Percentiles rank a stretch among this genome's conserved stretches.
Evolutionary conservation across 192 early-diverging fungal species (phyloP).

Genomic region (Umbelopsis isabellina): DNA sequence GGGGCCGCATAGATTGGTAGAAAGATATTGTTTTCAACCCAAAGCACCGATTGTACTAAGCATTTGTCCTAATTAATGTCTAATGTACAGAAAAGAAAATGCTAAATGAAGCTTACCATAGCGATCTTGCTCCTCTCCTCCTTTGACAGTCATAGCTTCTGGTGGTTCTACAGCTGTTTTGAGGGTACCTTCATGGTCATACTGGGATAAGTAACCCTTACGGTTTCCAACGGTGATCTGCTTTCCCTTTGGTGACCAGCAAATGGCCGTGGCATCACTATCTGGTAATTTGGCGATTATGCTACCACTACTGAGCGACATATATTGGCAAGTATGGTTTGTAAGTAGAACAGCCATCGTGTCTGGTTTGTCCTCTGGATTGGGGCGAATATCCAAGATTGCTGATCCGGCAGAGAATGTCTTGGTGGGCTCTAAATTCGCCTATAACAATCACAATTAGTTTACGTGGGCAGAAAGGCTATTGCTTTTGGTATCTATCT

Average conservation of each 20-base stretch:
- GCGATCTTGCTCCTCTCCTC: slow-evolving; percentile 23
- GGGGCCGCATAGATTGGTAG: slow-evolving; percentile 65
- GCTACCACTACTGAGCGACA: slow-evolving; percentile 38
- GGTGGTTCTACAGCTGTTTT: slow-evolving; percentile 62
- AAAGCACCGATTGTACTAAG: slow-evolving; percentile 67
- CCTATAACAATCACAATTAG: slow-evolving; percentile 30
- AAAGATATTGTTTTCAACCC: slow-evolving; percentile 76
- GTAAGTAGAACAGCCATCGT: slow-evolving; percentile 56
- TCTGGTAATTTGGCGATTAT: slow-evolving; percentile 39
- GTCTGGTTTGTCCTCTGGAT: slow-evolving; percentile 53
- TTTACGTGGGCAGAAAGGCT: slow-evolving; percentile 29
- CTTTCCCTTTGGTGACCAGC: slow-evolving; percentile 91
- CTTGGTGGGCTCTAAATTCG: slow-evolving; percentile 41
- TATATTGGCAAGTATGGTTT: slow-evolving; percentile 35
- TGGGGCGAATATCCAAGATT: slow-evolving; percentile 67
- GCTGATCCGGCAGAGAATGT: slow-evolving; percentile 43
- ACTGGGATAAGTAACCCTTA: slow-evolving; percentile 62
- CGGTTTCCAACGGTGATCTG: slow-evolving; percentile 79
- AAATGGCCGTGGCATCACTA: slow-evolving; percentile 56
- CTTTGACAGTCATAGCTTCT: slow-evolving; percentile 13
- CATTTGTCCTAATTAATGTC: not conserved
- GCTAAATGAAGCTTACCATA: slow-evolving; percentile 26
- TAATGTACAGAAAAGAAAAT: not conserved
- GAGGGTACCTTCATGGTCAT: slow-evolving; percentile 60
- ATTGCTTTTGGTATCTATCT: slow-evolving; percentile 36